These are phyloP conservation scores for Diplotaxis tenuifolia DNA, from an alignment of 345 rosid species.

Conservation along the genomic window DNA sequence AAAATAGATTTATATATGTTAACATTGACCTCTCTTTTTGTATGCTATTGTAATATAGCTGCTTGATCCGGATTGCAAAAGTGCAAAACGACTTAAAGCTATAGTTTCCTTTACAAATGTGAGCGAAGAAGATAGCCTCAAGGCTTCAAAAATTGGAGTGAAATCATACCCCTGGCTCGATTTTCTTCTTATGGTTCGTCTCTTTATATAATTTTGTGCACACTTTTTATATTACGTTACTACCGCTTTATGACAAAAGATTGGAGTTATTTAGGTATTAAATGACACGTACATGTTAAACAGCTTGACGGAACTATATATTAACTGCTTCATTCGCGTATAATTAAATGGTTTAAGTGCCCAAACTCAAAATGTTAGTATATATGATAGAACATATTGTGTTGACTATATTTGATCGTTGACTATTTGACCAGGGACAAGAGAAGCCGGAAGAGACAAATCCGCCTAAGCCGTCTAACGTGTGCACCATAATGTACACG, in stretches of 20 bases:
- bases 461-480: conserved; percentile 62
- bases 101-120: conserved; percentile 69
- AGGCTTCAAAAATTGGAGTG: conserved; percentile 47
- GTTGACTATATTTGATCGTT: background rate
- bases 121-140: conserved; percentile 53
- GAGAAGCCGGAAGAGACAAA: conserved; percentile 48
- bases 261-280: conserved; percentile 1
- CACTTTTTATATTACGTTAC: background rate
- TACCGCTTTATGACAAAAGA: background rate
- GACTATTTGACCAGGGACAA: conserved; percentile 51
- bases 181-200: conserved; percentile 67
- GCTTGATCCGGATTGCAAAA: conserved; percentile 50
- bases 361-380: background rate
- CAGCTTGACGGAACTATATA: conserved; percentile 1
- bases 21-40: background rate
- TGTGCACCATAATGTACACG: conserved; percentile 95
- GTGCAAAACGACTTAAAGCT: conserved; percentile 68
- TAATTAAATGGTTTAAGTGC: conserved; percentile 16
- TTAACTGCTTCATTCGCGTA: background rate
- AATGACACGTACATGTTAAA: conserved; percentile 4
- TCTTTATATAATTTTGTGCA: background rate
- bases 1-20: background rate
- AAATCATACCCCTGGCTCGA: conserved; percentile 74
- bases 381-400: background rate
- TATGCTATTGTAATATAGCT: conserved; percentile 44